These are phyloP conservation scores for Gossypium turneri DNA, from an alignment of 345 rosid species.

Conservation along the genomic window DNA sequence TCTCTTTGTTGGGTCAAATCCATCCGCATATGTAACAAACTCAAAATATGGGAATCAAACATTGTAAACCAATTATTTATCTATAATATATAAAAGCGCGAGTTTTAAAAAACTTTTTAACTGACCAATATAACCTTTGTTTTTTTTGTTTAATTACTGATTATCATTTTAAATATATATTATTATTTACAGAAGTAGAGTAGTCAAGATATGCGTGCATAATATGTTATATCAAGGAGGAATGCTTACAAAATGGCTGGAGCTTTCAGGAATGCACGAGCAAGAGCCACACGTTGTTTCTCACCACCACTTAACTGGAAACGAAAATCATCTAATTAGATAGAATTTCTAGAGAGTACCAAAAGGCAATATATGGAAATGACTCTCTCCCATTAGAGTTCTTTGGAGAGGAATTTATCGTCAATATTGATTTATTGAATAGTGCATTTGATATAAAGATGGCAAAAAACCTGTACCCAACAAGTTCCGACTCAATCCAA, in stretches of 20 bases:
- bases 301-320: slow-evolving; percentile 98
- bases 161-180: too few species aligned
- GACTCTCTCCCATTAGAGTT: slow-evolving; percentile 2
- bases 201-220: not conserved
- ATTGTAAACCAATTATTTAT: not conserved
- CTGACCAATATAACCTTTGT: too few species aligned
- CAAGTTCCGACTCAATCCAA: too few species aligned
- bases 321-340: slow-evolving; percentile 15
- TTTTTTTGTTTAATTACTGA: too few species aligned
- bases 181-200: not conserved
- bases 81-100: too few species aligned
- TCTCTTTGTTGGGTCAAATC: slow-evolving; percentile 4
- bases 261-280: slow-evolving; percentile 86
- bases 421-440: not conserved
- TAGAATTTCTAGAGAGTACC: not conserved
- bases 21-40: not conserved
- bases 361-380: slow-evolving; percentile 1
- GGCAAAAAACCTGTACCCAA: too few species aligned
- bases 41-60: not conserved
- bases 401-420: not conserved
- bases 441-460: not conserved
- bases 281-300: slow-evolving; percentile 97
- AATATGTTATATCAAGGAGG: not conserved
- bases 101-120: too few species aligned
- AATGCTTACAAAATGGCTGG: slow-evolving; percentile 78